Evolutionary conservation across 2,329 filamentous ascomycete genomes (phyloP), one percentile per base, ranked within the genome.

Genomic region (Penicillium sp.): DNA sequence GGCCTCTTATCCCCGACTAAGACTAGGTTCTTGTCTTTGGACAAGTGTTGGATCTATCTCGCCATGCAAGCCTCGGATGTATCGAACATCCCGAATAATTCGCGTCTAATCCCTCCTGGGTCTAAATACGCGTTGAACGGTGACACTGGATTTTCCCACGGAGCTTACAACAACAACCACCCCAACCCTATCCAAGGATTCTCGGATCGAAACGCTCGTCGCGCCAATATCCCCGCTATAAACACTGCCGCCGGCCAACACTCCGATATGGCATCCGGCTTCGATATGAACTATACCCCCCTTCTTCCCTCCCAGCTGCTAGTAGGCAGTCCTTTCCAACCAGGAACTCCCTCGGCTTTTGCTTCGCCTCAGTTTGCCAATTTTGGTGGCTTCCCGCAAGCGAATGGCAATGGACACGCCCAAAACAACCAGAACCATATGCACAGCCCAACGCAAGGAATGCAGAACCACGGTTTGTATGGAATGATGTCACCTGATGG

Each of bases 231-330:
- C 71, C 91, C 93, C 63, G 87, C 89, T 63, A 96, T 97, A 80
- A 97, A 97, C 77, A 97, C 94, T 23, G 87, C 89, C 62, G 78
- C 77, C 54, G 78, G 81, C 61, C 82, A 84, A 69, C 54, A 78
- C 59, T 84, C 83, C 68, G 92, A 96, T 64, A 86, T 96, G 85
- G 83, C 89, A 25, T 93, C 94, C 17, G 91, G 85, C 43, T 96
- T 92, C 72, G 94, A 97, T 72, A 97, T 97, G 93, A 94, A 97
- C 78, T 97, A 97, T 77, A 97, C 94, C 12, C 93, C 94, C 64
- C 84, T 99, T 65, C 86, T 99, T 38, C 94, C 94, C 37, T 97
- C 93, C 35, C 91, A 97, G 78, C 82, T 99, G 68, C 86, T 99
- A 27, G 88, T 97, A 50, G 94, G 94, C 48, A 97, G 92, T 76